Evolutionary conservation across 768 basidiomycete genomes (phyloP).

Genomic region (Leucocoprinus sp.): DNA sequence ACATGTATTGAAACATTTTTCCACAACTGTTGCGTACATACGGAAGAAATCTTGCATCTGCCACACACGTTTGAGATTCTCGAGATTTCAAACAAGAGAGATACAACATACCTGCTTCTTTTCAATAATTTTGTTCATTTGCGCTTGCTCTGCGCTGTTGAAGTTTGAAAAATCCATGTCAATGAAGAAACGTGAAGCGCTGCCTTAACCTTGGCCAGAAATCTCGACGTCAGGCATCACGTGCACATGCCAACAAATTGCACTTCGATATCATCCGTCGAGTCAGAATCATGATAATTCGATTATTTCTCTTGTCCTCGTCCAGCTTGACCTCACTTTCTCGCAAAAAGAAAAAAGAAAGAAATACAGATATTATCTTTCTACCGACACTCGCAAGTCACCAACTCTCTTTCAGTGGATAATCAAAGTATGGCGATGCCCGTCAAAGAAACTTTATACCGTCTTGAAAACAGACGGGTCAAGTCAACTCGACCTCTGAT

Average conservation of each 20-base stretch:
- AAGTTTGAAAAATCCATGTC: constrained; percentile 88
- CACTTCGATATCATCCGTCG: background rate
- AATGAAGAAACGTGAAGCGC: constrained; percentile 13
- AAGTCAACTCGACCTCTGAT: constrained; percentile 84
- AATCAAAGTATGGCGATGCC: constrained; percentile 60
- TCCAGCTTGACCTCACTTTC: no score
- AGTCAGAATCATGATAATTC: constrained; percentile 1
- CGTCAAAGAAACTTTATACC: constrained; percentile 70
- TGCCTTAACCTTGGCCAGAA: constrained; percentile 5
- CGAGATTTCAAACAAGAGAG: background rate
- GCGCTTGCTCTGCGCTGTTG: constrained; percentile 89
- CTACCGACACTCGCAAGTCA: background rate
- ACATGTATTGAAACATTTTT: constrained; percentile 93
- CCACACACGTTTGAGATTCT: constrained; percentile 3
- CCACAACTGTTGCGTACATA: constrained; percentile 91
- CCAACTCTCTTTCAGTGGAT: constrained; percentile 27
- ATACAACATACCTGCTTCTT: constrained; percentile 75
- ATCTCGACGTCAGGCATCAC: constrained; percentile 13
- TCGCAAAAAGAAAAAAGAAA: no score
- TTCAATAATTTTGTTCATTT: constrained; percentile 91
- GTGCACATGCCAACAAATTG: constrained; percentile 17
- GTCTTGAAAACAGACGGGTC: constrained; percentile 83
- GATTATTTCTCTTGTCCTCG: background rate
- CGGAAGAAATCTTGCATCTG: constrained; percentile 99
- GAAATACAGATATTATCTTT: no score